A percentile compares a stretch with the other conserved stretches of the same genome.
These are phyloP conservation scores for Pichia sp. DNA, from an alignment of 1,139 yeast genomes.

Conservation along the genomic window DNA sequence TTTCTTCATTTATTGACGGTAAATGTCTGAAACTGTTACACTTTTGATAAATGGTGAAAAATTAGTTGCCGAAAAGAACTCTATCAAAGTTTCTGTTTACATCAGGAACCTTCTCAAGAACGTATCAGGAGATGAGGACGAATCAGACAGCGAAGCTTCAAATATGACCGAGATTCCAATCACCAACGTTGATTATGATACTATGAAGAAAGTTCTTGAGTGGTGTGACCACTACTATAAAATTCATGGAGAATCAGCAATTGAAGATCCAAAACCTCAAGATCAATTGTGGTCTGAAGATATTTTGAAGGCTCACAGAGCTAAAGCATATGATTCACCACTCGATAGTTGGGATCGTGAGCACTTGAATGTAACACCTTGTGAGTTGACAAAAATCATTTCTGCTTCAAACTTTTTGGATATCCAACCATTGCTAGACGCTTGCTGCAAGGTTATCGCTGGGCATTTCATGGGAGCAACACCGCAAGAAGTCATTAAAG, in stretches of 20 bases:
- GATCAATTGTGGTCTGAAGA: conserved; percentile 34
- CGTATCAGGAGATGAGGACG: conserved; percentile 30
- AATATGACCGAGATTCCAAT: conserved; percentile 68
- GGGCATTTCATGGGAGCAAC: conserved; percentile 91
- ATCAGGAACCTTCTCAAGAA: background rate
- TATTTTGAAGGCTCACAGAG: conserved; percentile 30
- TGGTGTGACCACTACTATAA: conserved; percentile 81
- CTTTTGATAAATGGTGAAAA: background rate
- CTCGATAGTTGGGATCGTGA: conserved; percentile 92
- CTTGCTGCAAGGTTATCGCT: conserved; percentile 95
- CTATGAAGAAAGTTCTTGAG: conserved; percentile 79
- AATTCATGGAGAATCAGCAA: conserved; percentile 35
- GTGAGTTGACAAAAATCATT: conserved; percentile 88
- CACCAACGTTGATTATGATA: conserved; percentile 73
- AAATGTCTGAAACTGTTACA: background rate
- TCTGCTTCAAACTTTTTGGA: conserved; percentile 90
- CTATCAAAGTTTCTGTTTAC: background rate
- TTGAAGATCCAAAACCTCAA: conserved; percentile 29
- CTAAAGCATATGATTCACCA: conserved; percentile 56
- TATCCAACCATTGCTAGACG: conserved; percentile 80
- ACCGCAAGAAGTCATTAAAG: conserved; percentile 92
- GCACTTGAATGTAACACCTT: conserved; percentile 90
- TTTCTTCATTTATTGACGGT: background rate
- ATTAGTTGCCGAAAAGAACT: background rate
- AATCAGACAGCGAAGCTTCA: conserved; percentile 24